A percentile compares a stretch with the other conserved stretches of the same genome.
phyloP scores from a whole-genome alignment of 805 yeast genomes.

The Candida succiphila region DNA sequence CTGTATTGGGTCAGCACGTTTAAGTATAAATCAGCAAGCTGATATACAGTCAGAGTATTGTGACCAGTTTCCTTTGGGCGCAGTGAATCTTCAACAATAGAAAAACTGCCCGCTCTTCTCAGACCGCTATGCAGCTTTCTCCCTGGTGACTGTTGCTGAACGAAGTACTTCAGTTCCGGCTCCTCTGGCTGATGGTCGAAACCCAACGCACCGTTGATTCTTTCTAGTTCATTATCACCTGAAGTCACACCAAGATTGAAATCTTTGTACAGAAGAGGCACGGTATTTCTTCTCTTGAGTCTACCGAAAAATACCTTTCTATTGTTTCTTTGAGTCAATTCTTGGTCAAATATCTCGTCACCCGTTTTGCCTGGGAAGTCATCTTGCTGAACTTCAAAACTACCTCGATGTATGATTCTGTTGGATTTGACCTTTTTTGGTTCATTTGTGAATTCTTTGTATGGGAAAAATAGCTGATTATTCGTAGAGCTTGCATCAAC shows the following conservation, averaged over 20 bases:
- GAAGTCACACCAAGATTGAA: too few species aligned
- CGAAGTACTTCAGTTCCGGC: too few species aligned
- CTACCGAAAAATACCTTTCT: conserved; percentile 8
- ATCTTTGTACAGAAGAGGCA: conserved; percentile 26
- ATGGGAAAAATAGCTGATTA: too few species aligned
- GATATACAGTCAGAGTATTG: conserved; percentile 9
- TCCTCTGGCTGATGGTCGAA: too few species aligned
- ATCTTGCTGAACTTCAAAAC: conserved; percentile 1
- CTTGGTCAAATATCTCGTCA: background rate
- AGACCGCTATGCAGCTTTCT: too few species aligned
- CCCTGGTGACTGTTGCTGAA: too few species aligned
- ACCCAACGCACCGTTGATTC: too few species aligned
- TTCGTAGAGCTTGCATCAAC: too few species aligned
- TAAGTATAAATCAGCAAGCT: conserved; percentile 17
- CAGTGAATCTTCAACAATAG: conserved; percentile 10
- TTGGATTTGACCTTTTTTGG: conserved; percentile 1
- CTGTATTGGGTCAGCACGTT: conserved; percentile 9
- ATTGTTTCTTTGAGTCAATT: background rate
- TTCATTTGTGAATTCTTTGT: too few species aligned
- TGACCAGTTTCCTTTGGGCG: conserved; percentile 10
- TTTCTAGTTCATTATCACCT: too few species aligned
- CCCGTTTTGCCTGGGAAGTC: background rate
- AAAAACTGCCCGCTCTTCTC: conserved; percentile 27
- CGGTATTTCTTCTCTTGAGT: conserved; percentile 27
- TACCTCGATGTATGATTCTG: conserved; percentile 3